A percentile compares a stretch with the other conserved stretches of the same genome.
These are phyloP conservation scores for Brassica nigra DNA, from an alignment of 345 rosid species.

Conservation along the genomic window DNA sequence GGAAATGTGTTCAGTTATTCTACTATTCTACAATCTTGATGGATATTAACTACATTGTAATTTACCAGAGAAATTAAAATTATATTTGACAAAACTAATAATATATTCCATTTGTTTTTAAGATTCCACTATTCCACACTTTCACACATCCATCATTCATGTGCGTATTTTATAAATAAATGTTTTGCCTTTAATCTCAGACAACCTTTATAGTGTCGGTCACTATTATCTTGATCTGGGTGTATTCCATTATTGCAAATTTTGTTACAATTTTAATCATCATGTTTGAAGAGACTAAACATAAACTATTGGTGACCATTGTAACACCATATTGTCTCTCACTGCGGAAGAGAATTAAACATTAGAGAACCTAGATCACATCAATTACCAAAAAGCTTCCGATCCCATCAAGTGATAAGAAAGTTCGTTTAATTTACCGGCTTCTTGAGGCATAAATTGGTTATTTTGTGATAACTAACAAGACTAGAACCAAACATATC, in stretches of 20 bases:
- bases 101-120: background rate
- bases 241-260: background rate
- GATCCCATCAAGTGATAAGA: background rate
- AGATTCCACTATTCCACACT: background rate
- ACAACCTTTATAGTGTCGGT: background rate
- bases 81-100: background rate
- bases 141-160: too few species aligned
- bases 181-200: background rate
- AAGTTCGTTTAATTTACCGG: background rate
- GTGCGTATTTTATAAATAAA: too few species aligned
- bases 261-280: background rate
- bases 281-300: background rate
- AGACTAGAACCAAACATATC: background rate
- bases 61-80: background rate
- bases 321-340: background rate
- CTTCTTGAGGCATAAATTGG: background rate
- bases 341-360: background rate
- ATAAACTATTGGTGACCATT: background rate
- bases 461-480: background rate
- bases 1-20: background rate
- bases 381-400: background rate
- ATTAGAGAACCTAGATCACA: background rate
- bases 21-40: background rate
- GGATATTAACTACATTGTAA: background rate
- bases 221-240: background rate